Evolutionary conservation across 352 stramenopile species (phyloP).

Genomic region (Phytophthora palmivora): DNA sequence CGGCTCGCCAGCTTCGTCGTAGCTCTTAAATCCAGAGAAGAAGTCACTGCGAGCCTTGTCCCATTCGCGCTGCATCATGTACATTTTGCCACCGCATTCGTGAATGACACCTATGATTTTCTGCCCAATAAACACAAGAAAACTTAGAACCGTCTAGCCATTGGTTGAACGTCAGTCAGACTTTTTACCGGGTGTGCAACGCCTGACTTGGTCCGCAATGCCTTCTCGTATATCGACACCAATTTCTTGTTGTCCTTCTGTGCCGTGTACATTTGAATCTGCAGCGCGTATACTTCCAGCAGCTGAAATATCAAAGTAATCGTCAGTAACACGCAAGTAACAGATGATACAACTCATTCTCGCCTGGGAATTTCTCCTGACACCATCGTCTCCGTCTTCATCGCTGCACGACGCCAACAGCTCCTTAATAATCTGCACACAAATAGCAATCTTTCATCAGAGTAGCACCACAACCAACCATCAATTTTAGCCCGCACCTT

Average conservation of each 20-base stretch:
- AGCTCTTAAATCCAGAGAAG: slow-evolving; percentile 97
- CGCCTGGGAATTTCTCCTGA: slow-evolving; percentile 83
- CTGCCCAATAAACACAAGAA: slow-evolving; percentile 31
- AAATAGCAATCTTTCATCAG: neutral
- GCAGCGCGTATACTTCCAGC: slow-evolving; percentile 93
- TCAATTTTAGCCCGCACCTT: slow-evolving; percentile 44
- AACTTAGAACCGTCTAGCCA: neutral
- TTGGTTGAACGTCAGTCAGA: neutral
- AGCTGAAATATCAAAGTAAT: slow-evolving; percentile 54
- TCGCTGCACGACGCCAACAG: slow-evolving; percentile 87
- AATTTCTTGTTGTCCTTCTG: slow-evolving; percentile 95
- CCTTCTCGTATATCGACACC: slow-evolving; percentile 93
- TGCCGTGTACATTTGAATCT: slow-evolving; percentile 94
- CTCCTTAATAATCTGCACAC: slow-evolving; percentile 78
- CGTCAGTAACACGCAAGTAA: slow-evolving; percentile 29
- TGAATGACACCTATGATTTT: slow-evolving; percentile 95
- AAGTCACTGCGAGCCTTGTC: slow-evolving; percentile 94
- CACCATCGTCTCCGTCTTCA: slow-evolving; percentile 86
- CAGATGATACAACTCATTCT: neutral
- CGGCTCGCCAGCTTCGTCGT: slow-evolving; percentile 95
- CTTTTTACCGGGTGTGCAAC: slow-evolving; percentile 85
- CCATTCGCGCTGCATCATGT: slow-evolving; percentile 95
- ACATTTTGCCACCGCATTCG: slow-evolving; percentile 96
- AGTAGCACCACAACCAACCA: neutral
- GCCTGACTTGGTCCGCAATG: slow-evolving; percentile 88